phyloP scores from a whole-genome alignment of 305 asterid species.

The Solanum aculeatissimum region DNA sequence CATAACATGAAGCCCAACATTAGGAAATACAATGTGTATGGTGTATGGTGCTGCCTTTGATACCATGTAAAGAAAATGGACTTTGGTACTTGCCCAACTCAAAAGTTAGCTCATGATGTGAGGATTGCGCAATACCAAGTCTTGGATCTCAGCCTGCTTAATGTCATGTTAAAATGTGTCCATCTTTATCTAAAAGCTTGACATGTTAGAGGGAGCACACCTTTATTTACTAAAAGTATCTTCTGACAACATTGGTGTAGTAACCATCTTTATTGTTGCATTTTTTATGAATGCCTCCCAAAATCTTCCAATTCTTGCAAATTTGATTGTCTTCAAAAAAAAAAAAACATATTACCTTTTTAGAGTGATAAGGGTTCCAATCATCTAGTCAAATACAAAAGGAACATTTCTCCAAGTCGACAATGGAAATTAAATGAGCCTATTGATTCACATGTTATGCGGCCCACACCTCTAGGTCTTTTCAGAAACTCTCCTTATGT shows the following conservation, averaged over 20 bases:
- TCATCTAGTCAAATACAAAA: neutral
- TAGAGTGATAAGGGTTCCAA: neutral
- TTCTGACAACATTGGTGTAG: neutral
- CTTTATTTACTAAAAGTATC: neutral
- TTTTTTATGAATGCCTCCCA: neutral
- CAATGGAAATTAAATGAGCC: neutral
- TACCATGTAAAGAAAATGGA: neutral
- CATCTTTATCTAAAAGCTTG: neutral
- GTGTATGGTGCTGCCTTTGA: neutral
- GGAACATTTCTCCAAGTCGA: neutral
- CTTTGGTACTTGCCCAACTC: neutral
- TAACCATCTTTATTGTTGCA: neutral
- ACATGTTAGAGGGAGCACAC: neutral
- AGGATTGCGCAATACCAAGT: neutral
- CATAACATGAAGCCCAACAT: neutral
- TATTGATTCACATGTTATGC: neutral
- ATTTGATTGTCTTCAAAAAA: neutral
- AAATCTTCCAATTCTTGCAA: neutral
- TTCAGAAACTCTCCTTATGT: neutral
- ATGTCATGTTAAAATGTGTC: neutral
- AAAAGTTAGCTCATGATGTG: neutral
- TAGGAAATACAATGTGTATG: neutral
- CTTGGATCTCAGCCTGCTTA: neutral
- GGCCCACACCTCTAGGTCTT: neutral
- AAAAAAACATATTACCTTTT: neutral